These are phyloP conservation scores for Cerioporus squamosus DNA, from an alignment of 1,284 basidiomycete species.

Conservation along the genomic window DNA sequence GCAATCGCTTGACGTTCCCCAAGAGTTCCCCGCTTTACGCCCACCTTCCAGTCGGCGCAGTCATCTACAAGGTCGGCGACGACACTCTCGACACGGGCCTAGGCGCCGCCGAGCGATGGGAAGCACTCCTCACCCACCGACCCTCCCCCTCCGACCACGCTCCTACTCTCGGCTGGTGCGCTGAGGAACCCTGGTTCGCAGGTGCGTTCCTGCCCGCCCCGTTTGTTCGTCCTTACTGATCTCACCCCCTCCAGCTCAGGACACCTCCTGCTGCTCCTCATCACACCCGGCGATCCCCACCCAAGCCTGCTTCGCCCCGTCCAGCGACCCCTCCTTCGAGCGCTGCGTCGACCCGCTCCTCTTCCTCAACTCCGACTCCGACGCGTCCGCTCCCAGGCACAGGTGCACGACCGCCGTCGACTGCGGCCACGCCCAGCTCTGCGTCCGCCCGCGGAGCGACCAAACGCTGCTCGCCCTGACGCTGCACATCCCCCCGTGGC, in stretches of 20 bases:
- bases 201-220: slow-evolving; percentile 26
- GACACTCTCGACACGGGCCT: slow-evolving; percentile 37
- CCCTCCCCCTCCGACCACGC: too few species aligned
- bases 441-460: slow-evolving; percentile 50
- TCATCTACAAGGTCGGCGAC: slow-evolving; percentile 67
- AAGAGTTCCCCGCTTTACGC: slow-evolving; percentile 60
- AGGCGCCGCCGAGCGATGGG: slow-evolving; percentile 47
- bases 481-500: slow-evolving; percentile 28
- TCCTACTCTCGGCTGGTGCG: slow-evolving; percentile 62
- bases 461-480: slow-evolving; percentile 55
- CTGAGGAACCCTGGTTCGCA: slow-evolving; percentile 38
- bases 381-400: slow-evolving; percentile 24
- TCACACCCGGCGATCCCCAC: background rate
- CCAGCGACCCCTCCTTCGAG: slow-evolving; percentile 17
- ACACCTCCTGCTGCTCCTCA: slow-evolving; percentile 20
- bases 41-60: slow-evolving; percentile 54
- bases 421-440: slow-evolving; percentile 44
- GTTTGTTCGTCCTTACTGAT: background rate
- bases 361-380: slow-evolving; percentile 42
- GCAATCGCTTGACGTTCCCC: slow-evolving; percentile 1
- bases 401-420: slow-evolving; percentile 39
- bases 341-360: slow-evolving; percentile 61
- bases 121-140: slow-evolving; percentile 40
- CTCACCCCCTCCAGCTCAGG: slow-evolving; percentile 22
- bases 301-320: slow-evolving; percentile 51